Evolutionary conservation across 2,329 filamentous ascomycete genomes (phyloP), one percentile per base, ranked within the genome.

Genomic region (Hypocreales sp.): DNA sequence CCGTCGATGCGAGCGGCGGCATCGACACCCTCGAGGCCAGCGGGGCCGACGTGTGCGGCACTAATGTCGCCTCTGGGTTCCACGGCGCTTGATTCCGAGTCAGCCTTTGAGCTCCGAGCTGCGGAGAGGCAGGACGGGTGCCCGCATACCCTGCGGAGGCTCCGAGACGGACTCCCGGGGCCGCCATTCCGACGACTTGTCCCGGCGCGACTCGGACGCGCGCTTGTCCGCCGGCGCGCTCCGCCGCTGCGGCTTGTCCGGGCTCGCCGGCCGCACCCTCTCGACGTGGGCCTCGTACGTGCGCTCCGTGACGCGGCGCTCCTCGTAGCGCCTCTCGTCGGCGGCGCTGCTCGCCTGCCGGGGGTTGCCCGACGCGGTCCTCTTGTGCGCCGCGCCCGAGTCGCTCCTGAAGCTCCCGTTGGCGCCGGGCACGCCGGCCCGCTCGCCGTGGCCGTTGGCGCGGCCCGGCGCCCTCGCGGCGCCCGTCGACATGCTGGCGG

Each of bases 11-110:
- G 25, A 92, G 58, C 3, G 87, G 87, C 13, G 80, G 70, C 32
- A 66, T 60, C 6, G 64, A 66, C 37, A 69, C 54, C 41, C 65
- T 57, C 24, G 55, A 75, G 7, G 84, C 83, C 27, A 93, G 57
- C 4, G 90, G 90, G 10, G 72, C 71, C 15, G 68, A 63, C 1
- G 71, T 72, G 39, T 72, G 72, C 5, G 69, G 61, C 20, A 86
- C 60, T 14, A 95, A 58, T 1, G 68, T 76, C 7, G 74, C 87
- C 46, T 82, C 69, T 1, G 90, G 87, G 30, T 72, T 75, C 90
- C 90, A 95, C 44, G 59, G 54, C 36, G 52, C 59, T 61, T 40
- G 15, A 24, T 23, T 12, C 5, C 8, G 11, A 16, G 14, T 17
- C 7, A 15, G 19, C 13, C 8, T 7, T 11, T 9, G 4, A 28